phyloP scores from a whole-genome alignment of 2,329 filamentous ascomycete species.

The Phyllosticta ampelicida region DNA sequence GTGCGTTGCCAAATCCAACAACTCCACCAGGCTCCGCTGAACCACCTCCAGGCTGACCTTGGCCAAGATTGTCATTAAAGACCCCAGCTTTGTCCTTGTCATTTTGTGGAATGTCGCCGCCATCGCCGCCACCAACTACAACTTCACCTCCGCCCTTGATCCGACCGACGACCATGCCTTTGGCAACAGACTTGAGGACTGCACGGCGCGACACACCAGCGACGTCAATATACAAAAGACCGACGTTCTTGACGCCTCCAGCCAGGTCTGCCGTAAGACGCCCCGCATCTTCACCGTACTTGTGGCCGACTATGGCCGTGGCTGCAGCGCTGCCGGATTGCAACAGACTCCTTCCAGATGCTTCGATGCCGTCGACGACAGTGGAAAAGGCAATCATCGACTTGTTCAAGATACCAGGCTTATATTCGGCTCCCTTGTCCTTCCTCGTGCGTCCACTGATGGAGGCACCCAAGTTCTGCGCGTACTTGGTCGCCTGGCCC shows the following conservation, averaged over 20 bases:
- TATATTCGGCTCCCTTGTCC: slow-evolving; percentile 56
- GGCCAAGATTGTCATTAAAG: slow-evolving; percentile 21
- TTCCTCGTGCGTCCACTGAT: slow-evolving; percentile 53
- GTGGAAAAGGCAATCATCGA: slow-evolving; percentile 94
- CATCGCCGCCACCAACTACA: slow-evolving; percentile 59
- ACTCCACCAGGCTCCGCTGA: slow-evolving; percentile 17
- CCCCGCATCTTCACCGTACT: slow-evolving; percentile 78
- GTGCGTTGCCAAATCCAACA: slow-evolving; percentile 26
- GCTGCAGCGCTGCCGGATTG: slow-evolving; percentile 66
- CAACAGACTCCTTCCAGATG: slow-evolving; percentile 70
- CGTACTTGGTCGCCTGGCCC: slow-evolving; percentile 68
- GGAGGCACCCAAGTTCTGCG: slow-evolving; percentile 79
- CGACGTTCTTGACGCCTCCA: slow-evolving; percentile 88
- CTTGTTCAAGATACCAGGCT: slow-evolving; percentile 90
- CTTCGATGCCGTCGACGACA: slow-evolving; percentile 84
- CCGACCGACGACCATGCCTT: slow-evolving; percentile 81
- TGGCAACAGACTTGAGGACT: slow-evolving; percentile 87
- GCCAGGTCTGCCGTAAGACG: slow-evolving; percentile 64
- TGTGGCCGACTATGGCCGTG: slow-evolving; percentile 76
- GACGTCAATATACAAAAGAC: slow-evolving; percentile 93
- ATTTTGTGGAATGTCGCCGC: slow-evolving; percentile 31
- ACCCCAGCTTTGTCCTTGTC: slow-evolving; percentile 25
- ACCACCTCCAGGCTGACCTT: slow-evolving; percentile 17
- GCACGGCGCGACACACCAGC: slow-evolving; percentile 82
- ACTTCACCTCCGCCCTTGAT: slow-evolving; percentile 64